Base-by-base conservation (phyloP, 2,329 filamentous ascomycete genomes). In the Clarireedia sp. region DNA sequence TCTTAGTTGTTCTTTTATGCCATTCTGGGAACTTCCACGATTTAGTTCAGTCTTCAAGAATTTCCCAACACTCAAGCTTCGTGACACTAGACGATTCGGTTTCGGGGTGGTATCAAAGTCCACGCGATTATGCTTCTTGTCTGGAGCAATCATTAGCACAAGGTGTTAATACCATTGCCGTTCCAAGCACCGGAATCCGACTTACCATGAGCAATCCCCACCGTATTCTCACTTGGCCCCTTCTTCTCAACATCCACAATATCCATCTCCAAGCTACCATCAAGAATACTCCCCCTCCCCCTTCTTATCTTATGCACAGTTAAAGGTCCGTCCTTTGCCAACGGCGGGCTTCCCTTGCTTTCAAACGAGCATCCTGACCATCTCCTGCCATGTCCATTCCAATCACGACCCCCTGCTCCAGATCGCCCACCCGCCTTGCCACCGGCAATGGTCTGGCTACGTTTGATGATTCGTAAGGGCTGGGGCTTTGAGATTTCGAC, bases 401-500 rank as follows among this genome's bases (percentile, higher is more conserved):
- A 55, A n/a, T 53, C 50, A 5, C 47, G 6, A 1, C n/a, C 41
- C 45, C 57, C 9, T 57, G 59, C 40, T 36, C 37, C 44, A 56
- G 53, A 47, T 52, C 64, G 58, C 57, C 59, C 48, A 49, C 62
- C 48, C 55, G 63, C 21, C 45, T 59, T 52, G 57, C 63, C 59
- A 58, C 63, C 50, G 60, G 63, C 47, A 54, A 68, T 57, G 66
- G 60, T 64, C 54, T 62, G 60, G 63, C 60, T 60, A 68, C 69
- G 68, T 64, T 79, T 82, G 63, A 74, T 65, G 63, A 82, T 77
- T 41, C 75, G 74, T 36, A 81, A 65, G 10, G 80, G 79, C 33
- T 21, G 71, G 71, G 17, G 77, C 74, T 55, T 62, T 63, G 41
- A 64, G 38, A 41, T 41, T 41, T 33, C 55, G 50, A 67, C 64